A percentile compares a stretch with the other conserved stretches of the same genome.
These are phyloP conservation scores for Filobasidium floriforme DNA, from an alignment of 768 basidiomycete genomes.

Conservation along the genomic window DNA sequence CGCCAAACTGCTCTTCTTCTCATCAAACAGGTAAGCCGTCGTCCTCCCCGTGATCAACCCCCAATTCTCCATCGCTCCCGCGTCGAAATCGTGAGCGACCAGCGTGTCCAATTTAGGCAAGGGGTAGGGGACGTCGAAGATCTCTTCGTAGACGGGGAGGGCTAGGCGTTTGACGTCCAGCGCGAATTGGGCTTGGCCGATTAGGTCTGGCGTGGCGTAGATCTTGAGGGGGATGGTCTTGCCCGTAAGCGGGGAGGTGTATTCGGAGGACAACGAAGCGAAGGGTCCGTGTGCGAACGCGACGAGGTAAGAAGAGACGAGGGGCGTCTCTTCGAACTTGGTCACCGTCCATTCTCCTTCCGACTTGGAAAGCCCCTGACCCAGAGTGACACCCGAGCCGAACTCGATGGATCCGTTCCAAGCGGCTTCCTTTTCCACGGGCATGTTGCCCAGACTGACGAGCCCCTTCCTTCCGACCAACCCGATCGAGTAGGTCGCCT, in stretches of 20 bases:
- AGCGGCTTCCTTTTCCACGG: conserved; percentile 57
- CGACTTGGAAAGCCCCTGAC: conserved; percentile 29
- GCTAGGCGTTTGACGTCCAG: conserved; percentile 75
- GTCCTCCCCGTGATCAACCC: conserved; percentile 71
- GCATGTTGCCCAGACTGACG: conserved; percentile 80
- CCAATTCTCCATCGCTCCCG: conserved; percentile 83
- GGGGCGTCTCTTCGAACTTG: conserved; percentile 70
- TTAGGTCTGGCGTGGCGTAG: conserved; percentile 73
- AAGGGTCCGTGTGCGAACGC: conserved; percentile 71
- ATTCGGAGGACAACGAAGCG: conserved; percentile 61
- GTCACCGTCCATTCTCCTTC: conserved; percentile 66
- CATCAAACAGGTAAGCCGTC: conserved; percentile 68
- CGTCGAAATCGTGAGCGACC: conserved; percentile 79
- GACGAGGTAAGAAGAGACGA: conserved; percentile 82
- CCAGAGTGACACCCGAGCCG: conserved; percentile 41
- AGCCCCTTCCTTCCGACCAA: conserved; percentile 71
- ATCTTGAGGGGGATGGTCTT: conserved; percentile 74
- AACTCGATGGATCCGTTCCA: conserved; percentile 46
- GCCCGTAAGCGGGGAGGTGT: conserved; percentile 69
- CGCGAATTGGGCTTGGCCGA: conserved; percentile 73
- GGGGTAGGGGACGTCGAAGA: conserved; percentile 87
- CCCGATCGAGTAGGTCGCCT: conserved; percentile 65
- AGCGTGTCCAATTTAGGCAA: conserved; percentile 91
- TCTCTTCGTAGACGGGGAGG: conserved; percentile 80
- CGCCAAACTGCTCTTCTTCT: conserved; percentile 60